Base-by-base conservation (phyloP, 345 rosid genomes). In the Linum usitatissimum region DNA sequence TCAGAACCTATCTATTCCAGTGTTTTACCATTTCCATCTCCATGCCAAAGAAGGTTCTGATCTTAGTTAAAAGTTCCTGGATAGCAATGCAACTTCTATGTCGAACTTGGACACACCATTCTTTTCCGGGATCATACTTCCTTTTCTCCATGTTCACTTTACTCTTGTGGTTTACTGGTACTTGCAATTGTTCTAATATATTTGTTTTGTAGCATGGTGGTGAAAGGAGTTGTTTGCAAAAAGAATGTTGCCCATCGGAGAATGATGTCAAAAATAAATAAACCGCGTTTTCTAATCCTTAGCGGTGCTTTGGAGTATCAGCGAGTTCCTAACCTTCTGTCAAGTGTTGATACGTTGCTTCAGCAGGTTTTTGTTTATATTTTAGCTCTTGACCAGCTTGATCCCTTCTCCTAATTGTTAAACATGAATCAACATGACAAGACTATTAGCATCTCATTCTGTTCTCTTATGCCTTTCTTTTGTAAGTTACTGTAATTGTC, bases 241-340 rank as follows among this genome's bases (percentile, higher is more conserved):
- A 94, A 90, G 81, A 94, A 94, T 67, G 89, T 94, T 70, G 95
- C 97, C 68, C 96, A 94, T 75, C 87, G 95, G 30, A 84, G 95
- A 70, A 90, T 94, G 99, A 85, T 78, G 61, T 78, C 95, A 53
- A 88, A 82, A 74, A 75, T 86, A 57, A 95, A 86, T 72, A 94
- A 81, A 79, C 89, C 96, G 68, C 90, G 95, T 53, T 62, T 94
- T 48, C 60, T 94, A 80, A 90, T 94, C 72, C 95, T 94, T 58
- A 95, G 89, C 55, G 95, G 97, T 68, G 97, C 92, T 68, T 92
- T 90, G 30, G 97, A 94, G 80, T 94, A 94, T 76, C 99, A 94
- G 72, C 87, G 97, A 55, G 97, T 94, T 67, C 71, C 96, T 57
- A 90, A 84, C 67, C 84, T 70, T 71, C 77, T 90, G 65, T 94